Evolutionary conservation across 2,329 filamentous ascomycete species (phyloP).

Genomic region (Alternaria gaisen): DNA sequence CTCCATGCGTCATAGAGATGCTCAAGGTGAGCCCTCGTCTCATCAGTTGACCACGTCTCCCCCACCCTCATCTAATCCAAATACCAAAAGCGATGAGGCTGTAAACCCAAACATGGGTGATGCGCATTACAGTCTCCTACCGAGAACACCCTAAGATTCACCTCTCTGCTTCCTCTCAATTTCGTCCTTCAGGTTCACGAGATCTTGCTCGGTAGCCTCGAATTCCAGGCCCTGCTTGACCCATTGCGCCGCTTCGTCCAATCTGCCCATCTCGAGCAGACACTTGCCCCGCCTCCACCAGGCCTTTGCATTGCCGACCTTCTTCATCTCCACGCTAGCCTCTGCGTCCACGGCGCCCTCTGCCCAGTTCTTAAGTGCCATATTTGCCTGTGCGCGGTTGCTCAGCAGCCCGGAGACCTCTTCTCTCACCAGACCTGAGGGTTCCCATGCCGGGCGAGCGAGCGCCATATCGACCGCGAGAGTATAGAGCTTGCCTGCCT

Average conservation of each 20-base stretch:
- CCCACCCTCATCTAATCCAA: neutral
- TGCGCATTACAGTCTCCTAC: neutral
- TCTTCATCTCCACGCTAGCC: slow-evolving; percentile 86
- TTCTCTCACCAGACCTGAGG: slow-evolving; percentile 80
- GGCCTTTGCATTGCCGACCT: slow-evolving; percentile 87
- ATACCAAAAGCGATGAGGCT: neutral
- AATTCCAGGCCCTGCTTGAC: slow-evolving; percentile 80
- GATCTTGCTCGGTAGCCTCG: slow-evolving; percentile 68
- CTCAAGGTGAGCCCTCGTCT: neutral
- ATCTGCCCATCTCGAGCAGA: slow-evolving; percentile 86
- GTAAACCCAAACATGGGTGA: neutral
- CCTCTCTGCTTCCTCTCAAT: slow-evolving; percentile 56
- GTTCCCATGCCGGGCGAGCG: slow-evolving; percentile 85
- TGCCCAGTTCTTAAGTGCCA: slow-evolving; percentile 82
- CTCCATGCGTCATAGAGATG: neutral
- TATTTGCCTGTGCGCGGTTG: slow-evolving; percentile 90
- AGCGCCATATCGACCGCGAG: slow-evolving; percentile 92
- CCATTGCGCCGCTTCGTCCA: slow-evolving; percentile 84
- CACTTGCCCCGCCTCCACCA: slow-evolving; percentile 92
- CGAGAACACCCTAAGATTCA: slow-evolving; percentile 1
- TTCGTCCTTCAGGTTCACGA: slow-evolving; percentile 51
- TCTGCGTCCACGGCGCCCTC: slow-evolving; percentile 89
- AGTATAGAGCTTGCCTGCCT: slow-evolving; percentile 82
- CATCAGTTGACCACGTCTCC: neutral
- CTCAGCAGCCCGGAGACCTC: slow-evolving; percentile 82